Evolutionary conservation across 768 basidiomycete species (phyloP).

Genomic region (Phylloporus arenicola): DNA sequence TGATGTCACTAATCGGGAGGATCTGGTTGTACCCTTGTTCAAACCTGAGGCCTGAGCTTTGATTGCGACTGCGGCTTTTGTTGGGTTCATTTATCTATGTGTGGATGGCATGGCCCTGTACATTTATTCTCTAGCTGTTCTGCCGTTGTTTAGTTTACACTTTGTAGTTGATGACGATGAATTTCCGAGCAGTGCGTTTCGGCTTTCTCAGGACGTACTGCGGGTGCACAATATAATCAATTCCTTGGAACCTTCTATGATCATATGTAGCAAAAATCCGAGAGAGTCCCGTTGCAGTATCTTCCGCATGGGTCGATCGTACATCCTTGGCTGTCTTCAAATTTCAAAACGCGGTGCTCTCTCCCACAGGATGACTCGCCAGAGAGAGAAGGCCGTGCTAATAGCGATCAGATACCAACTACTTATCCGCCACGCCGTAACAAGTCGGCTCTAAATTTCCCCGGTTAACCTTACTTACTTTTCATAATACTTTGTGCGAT

Average conservation of each 20-base stretch:
- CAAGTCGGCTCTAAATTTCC: too few species aligned
- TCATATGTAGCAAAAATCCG: background rate
- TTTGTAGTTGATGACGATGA: too few species aligned
- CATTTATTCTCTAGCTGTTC: background rate
- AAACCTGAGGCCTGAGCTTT: constrained; percentile 19
- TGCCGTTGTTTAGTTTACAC: background rate
- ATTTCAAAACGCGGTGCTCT: too few species aligned
- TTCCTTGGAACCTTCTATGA: background rate
- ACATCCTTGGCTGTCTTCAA: too few species aligned
- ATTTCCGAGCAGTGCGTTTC: background rate
- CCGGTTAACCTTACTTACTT: too few species aligned
- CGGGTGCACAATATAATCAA: background rate
- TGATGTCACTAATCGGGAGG: constrained; percentile 28
- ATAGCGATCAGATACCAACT: too few species aligned
- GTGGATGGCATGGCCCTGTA: background rate
- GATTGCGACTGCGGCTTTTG: background rate
- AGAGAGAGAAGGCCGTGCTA: too few species aligned
- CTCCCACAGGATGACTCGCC: too few species aligned
- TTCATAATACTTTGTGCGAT: too few species aligned
- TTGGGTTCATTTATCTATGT: background rate
- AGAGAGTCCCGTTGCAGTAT: background rate
- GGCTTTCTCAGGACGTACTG: background rate
- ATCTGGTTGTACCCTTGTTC: constrained; percentile 29
- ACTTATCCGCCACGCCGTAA: too few species aligned
- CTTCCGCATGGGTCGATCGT: background rate